Base-by-base conservation (phyloP, 805 yeast species). In the Ogataea methylovora region DNA sequence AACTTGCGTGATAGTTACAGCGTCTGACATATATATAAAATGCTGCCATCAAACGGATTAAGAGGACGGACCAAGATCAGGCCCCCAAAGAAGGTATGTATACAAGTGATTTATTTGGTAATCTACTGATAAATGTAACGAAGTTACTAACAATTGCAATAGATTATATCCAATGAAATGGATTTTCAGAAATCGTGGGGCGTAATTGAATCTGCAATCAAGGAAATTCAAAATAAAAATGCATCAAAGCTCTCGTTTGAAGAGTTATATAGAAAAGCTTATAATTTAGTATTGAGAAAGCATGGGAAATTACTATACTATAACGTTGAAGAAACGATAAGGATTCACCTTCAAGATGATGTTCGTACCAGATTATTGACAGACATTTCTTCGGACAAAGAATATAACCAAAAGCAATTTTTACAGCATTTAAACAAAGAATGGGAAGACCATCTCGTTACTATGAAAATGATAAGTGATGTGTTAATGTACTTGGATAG, bases 401-500 rank as follows among this genome's bases (percentile, higher is more conserved):
- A 30, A 3, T 30, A 30, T n/a, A 30, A 24, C 18, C 19, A 30
- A 12, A 30, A 18, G 23, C 8, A n/a, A n/a, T 59, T 67, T 22
- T 38, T 69, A 24, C 47, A 47, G 19, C 46, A 49, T 8, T 43
- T 69, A 8, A 56, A 52, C 30, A 38, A 37, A 22, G 72, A 69
- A 36, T 87, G 95, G 95, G 67, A 73, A 24, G 84, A 78, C 31
- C 90, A 83, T 51, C 54, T 78, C 25, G 66, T 77, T 26, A 69
- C 81, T 32, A 82, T 84, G 79, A 69, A 84, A 42, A 75, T 84
- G 69, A 72, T 85, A 29, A 73, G 88, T 46, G 95, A 88, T 54
- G 84, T 87, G 3, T 61, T 85, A 51, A 79, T 87, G 83, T 87
- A 87, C 49, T 56, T 88, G 51, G 94, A 87, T 51, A 69, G 94